These are phyloP conservation scores for Arthrinium phaeospermum DNA, from an alignment of 2,329 filamentous ascomycete genomes.

Conservation along the genomic window DNA sequence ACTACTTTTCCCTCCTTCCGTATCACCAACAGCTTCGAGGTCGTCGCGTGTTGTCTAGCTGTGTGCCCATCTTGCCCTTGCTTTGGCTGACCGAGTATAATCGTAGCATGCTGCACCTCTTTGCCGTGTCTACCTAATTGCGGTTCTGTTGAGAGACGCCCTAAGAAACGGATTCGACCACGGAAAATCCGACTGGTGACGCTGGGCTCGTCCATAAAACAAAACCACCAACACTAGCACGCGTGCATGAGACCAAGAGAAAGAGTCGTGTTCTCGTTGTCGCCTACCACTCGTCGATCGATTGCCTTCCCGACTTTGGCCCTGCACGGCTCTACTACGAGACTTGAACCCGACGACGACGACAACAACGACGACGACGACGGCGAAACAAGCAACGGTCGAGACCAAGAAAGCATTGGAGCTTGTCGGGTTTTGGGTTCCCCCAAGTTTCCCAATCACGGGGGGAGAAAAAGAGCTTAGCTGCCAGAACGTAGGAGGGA, in stretches of 20 bases:
- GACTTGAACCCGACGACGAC: not conserved
- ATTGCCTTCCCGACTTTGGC: not conserved
- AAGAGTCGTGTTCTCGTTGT: not conserved
- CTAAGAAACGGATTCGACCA: not conserved
- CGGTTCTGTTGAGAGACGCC: not conserved
- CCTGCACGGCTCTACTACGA: not conserved
- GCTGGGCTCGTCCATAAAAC: not conserved
- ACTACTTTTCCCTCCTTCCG: too few species aligned
- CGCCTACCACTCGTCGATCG: not conserved
- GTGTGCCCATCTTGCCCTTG: not conserved
- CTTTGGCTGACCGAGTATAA: not conserved
- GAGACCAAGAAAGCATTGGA: not conserved
- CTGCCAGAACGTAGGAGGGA: not conserved
- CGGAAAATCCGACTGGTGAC: not conserved
- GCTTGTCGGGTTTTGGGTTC: conserved; percentile 7
- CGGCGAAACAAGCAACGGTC: not conserved
- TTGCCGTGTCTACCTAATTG: not conserved
- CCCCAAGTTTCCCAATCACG: conserved; percentile 13
- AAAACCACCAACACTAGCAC: not conserved
- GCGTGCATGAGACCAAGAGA: not conserved
- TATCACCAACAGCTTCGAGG: not conserved
- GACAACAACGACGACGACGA: not conserved
- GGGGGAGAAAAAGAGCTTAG: not conserved
- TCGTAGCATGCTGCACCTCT: not conserved
- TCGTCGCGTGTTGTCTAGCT: not conserved